A percentile compares a stretch with the other conserved stretches of the same genome.
Evolutionary conservation across 164 flowering plant genomes (phyloP).

Genomic region (Malania oleifera): DNA sequence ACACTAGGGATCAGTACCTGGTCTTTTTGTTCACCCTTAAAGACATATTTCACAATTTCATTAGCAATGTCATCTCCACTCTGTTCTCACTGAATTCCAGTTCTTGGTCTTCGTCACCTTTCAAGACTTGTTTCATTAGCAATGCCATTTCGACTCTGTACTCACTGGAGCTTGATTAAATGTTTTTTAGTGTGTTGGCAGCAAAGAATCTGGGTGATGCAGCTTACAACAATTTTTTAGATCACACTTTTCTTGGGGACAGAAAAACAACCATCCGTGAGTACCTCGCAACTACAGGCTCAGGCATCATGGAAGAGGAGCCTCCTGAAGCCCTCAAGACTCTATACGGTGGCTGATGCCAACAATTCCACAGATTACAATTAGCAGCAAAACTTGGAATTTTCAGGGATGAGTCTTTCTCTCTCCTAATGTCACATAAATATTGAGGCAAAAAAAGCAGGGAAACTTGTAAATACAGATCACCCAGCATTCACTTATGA

Average conservation of each 20-base stretch:
- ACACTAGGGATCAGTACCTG: no score
- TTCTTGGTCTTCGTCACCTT: no score
- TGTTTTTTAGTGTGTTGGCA: constrained; percentile 67
- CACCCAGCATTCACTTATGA: no score
- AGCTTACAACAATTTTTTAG: constrained; percentile 73
- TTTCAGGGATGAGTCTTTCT: no score
- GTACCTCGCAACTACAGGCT: constrained; percentile 59
- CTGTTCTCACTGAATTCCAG: no score
- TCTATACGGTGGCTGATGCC: constrained; percentile 69
- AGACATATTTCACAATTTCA: no score
- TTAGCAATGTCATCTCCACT: no score
- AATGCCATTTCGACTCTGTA: neutral
- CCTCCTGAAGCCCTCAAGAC: constrained; percentile 70
- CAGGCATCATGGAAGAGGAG: constrained; percentile 93
- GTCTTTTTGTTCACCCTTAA: no score
- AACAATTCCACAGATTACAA: neutral
- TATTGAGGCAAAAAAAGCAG: no score
- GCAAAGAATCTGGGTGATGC: constrained; percentile 61
- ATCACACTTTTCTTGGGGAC: constrained; percentile 83
- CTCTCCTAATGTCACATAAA: no score
- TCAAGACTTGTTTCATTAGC: neutral
- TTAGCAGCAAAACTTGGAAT: neutral
- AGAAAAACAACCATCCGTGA: constrained; percentile 70
- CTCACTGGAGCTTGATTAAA: neutral
- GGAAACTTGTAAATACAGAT: no score